Evolutionary conservation across 73 alveolate genomes (phyloP).

Genomic region (Breviolum minutum): DNA sequence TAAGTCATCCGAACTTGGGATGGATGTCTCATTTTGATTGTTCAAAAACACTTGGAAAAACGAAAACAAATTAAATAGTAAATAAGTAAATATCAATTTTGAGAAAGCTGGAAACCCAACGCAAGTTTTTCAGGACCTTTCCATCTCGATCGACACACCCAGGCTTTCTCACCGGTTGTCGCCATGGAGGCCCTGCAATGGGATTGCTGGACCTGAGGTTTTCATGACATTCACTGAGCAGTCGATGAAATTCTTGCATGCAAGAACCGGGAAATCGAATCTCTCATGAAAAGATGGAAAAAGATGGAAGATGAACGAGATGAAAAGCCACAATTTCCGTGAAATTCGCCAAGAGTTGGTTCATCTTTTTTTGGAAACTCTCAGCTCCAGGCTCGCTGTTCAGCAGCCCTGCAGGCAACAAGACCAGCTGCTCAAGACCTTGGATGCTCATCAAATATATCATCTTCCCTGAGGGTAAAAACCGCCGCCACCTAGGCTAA

Average conservation of each 20-base stretch:
- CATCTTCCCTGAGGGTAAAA: not conserved
- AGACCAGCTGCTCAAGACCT: constrained; percentile 30
- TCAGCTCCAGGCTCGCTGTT: constrained; percentile 33
- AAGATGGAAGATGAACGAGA: too few relatives aligned
- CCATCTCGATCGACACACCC: not conserved
- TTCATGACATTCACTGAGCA: too few relatives aligned
- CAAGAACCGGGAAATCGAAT: too few relatives aligned
- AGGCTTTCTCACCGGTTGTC: not conserved
- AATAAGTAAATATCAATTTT: not conserved
- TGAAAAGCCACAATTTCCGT: too few relatives aligned
- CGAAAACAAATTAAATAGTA: too few relatives aligned
- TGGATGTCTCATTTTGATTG: too few relatives aligned
- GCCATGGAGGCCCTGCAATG: constrained; percentile 33
- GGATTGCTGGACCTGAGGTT: constrained; percentile 79
- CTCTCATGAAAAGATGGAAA: too few relatives aligned
- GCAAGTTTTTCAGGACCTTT: too few relatives aligned
- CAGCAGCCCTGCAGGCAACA: constrained; percentile 62
- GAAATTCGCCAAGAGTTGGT: too few relatives aligned
- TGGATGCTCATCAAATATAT: not conserved
- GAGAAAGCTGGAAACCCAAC: not conserved
- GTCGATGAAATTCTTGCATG: too few relatives aligned
- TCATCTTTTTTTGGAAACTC: too few relatives aligned
- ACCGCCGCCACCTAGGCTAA: not conserved
- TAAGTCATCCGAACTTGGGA: not conserved
- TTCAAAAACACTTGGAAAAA: not conserved